Evolutionary conservation across 306 rosid species (phyloP), one percentile per base, ranked within the genome.

Genomic region (Hippophae tibetana): DNA sequence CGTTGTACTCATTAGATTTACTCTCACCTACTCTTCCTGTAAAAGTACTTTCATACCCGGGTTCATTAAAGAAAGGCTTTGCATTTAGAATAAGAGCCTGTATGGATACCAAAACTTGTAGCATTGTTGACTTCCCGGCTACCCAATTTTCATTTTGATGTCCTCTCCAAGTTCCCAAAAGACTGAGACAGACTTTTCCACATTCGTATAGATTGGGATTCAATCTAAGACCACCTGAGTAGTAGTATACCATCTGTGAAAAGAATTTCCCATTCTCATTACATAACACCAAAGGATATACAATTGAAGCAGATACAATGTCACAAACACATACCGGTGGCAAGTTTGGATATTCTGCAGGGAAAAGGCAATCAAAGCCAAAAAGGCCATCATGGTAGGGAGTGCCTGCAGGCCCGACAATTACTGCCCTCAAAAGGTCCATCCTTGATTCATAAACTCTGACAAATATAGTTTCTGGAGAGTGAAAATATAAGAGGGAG

Each of bases 361-460:
- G 89, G 62, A 87, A 87, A 57, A 78, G 55, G 64, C 93, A 87
- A 69, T 87, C 95, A 43, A 87, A 87, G 61, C 79, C 83, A 79
- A 87, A 87, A 67, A 87, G 83, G 42, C 95, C 93, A 47, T 87
- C 95, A 56, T 87, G 95, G 71, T 87, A 87, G 5, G 93, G 95
- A 43, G 95, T 87, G 71, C 95, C 86, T 42, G 75, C 56, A 67
- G 95, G 87, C 72, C 95, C 95, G 66, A 84, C 47, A 43, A 87
- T 80, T 49, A 68, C 93, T 44, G 86, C 86, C 79, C 95, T 76
- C 12, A 87, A 67, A 78, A 84, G 83, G 42, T 87, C 95, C 95
- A 84, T 84, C 69, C 82, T 80, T 49, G 79, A 61, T 74, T 84
- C 93, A 69, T 77, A 79, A 70, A 72, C 93, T 63, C 89, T 79